phyloP scores from a whole-genome alignment of 2,329 filamentous ascomycete genomes.

The Ascochyta lentis region DNA sequence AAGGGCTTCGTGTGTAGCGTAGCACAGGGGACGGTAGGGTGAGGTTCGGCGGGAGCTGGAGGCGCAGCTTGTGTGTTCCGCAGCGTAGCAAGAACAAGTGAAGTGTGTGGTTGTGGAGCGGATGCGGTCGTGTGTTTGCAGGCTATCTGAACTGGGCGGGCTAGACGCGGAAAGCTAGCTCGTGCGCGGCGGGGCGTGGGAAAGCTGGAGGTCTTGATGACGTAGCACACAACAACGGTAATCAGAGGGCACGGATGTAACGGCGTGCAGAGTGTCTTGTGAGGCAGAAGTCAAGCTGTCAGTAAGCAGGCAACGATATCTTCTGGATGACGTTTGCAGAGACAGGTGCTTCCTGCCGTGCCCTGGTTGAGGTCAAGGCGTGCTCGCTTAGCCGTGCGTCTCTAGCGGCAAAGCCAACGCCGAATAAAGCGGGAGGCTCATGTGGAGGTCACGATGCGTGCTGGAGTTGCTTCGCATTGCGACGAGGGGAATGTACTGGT shows the following conservation, averaged over 20 bases:
- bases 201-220: constrained; percentile 28
- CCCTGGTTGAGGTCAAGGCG: constrained; percentile 29
- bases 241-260: constrained; percentile 9
- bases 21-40: constrained; percentile 21
- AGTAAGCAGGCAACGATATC: constrained; percentile 34
- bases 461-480: neutral
- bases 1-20: constrained; percentile 38
- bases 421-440: constrained; percentile 11
- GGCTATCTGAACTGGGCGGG: constrained; percentile 36
- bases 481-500: neutral
- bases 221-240: constrained; percentile 25
- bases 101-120: constrained; percentile 25
- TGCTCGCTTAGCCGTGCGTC: constrained; percentile 28
- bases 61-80: constrained; percentile 18
- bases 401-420: constrained; percentile 21
- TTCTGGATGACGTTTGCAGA: constrained; percentile 46
- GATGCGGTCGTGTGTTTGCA: constrained; percentile 45
- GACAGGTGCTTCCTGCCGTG: constrained; percentile 32
- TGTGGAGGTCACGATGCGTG: constrained; percentile 15
- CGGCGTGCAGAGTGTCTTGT: constrained; percentile 9
- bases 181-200: constrained; percentile 37
- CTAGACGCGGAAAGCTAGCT: constrained; percentile 45
- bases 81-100: constrained; percentile 22
- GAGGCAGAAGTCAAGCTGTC: constrained; percentile 19
- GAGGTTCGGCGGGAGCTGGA: constrained; percentile 19